Conservation (phyloP, 2,329 filamentous ascomycete species). For the Nigrograna mackinnonii region DNA sequence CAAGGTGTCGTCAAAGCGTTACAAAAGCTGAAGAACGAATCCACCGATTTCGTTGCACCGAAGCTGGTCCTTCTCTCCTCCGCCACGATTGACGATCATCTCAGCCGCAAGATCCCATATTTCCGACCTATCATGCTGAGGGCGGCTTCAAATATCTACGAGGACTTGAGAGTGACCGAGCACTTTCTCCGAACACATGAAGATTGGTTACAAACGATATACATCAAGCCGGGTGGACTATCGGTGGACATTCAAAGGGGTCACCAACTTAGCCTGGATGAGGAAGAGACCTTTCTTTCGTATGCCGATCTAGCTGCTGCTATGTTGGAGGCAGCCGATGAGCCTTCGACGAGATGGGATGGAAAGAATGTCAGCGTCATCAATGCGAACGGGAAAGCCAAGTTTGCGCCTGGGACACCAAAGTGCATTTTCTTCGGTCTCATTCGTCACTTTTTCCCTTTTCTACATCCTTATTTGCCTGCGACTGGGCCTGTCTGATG, state of each 20-base stretch:
- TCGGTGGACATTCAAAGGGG: conserved; percentile 43
- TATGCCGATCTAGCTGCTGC: conserved; percentile 52
- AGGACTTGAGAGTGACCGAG: conserved; percentile 43
- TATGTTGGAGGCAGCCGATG: conserved; percentile 54
- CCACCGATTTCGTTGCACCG: conserved; percentile 24
- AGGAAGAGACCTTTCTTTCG: conserved; percentile 43
- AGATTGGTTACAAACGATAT: conserved; percentile 44
- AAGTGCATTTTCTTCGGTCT: conserved; percentile 36
- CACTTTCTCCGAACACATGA: conserved; percentile 40
- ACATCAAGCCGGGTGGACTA: conserved; percentile 49
- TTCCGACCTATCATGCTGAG: conserved; percentile 33
- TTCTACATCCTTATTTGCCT: conserved; percentile 22
- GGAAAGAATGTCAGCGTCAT: conserved; percentile 26
- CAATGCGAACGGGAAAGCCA: conserved; percentile 33
- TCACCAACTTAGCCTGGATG: conserved; percentile 43
- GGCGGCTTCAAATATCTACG: conserved; percentile 43
- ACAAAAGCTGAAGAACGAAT: conserved; percentile 20
- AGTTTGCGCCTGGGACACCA: conserved; percentile 38
- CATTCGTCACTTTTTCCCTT: conserved; percentile 39
- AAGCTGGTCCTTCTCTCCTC: conserved; percentile 47
- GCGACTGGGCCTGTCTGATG: neutral
- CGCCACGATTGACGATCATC: neutral
- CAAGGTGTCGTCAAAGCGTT: conserved; percentile 42
- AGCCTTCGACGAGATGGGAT: conserved; percentile 6
- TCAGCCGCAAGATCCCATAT: neutral